phyloP scores from a whole-genome alignment of 2,329 filamentous ascomycete genomes.

The Colletotrichum sp. region DNA sequence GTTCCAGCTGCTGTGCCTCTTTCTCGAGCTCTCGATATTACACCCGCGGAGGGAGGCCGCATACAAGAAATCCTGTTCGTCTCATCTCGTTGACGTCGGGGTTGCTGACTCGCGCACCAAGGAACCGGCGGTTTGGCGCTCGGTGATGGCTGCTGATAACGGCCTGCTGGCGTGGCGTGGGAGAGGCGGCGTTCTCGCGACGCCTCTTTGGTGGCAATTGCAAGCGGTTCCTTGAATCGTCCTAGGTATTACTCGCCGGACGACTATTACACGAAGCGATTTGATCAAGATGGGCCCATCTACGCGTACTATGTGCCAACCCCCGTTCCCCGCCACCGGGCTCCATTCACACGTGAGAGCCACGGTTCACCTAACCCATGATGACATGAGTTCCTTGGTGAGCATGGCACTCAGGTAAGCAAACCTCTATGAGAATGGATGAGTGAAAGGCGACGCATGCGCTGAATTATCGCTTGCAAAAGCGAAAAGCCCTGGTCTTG shows the following conservation, averaged over 20 bases:
- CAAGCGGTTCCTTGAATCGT: background rate
- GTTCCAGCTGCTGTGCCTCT: background rate
- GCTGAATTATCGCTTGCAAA: background rate
- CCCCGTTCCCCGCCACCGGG: background rate
- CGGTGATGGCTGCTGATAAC: conserved; percentile 1
- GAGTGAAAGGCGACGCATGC: background rate
- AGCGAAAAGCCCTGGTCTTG: background rate
- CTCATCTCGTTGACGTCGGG: background rate
- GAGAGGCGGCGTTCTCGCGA: background rate
- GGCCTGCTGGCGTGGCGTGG: background rate
- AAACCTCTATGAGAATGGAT: background rate
- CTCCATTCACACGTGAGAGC: background rate
- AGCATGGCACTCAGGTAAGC: background rate
- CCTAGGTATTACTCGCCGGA: background rate
- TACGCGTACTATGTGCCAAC: background rate
- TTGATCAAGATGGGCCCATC: conserved; percentile 8
- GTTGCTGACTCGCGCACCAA: conserved; percentile 8
- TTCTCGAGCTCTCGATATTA: background rate
- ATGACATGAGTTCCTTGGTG: background rate
- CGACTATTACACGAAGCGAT: conserved; percentile 2
- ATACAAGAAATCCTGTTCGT: conserved; percentile 3
- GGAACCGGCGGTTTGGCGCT: background rate
- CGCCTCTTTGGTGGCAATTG: background rate
- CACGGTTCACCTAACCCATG: conserved; percentile 1
- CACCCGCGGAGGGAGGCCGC: background rate